Conservation (phyloP, 208 protist species). For the Wallacemonas sp. region DNA sequence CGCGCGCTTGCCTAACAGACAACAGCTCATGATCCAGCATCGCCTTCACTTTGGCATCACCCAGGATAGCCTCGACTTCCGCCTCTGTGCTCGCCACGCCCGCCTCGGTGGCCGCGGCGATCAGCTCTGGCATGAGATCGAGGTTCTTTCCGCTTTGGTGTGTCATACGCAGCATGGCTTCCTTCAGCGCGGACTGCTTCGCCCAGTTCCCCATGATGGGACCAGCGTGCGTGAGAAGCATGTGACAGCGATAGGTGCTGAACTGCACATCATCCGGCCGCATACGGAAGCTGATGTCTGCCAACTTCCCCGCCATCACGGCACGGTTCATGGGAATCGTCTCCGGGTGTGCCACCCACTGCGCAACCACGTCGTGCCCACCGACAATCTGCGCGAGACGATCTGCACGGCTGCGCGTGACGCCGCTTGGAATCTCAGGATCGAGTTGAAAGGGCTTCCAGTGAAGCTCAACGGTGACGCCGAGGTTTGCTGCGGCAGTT, state of each 20-base stretch:
- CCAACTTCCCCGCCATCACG: slow-evolving; percentile 24
- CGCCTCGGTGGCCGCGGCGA: slow-evolving; percentile 25
- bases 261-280: slow-evolving; percentile 12
- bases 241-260: slow-evolving; percentile 41
- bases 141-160: slow-evolving; percentile 40
- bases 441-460: slow-evolving; percentile 42
- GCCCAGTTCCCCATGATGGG: slow-evolving; percentile 19
- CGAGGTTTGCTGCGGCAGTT: slow-evolving; percentile 26
- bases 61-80: slow-evolving; percentile 24
- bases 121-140: slow-evolving; percentile 17
- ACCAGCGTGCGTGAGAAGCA: slow-evolving; percentile 34
- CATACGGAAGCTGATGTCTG: slow-evolving; percentile 27
- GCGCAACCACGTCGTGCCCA: slow-evolving; percentile 11
- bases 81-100: slow-evolving; percentile 18
- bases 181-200: slow-evolving; percentile 36
- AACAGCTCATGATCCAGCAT: slow-evolving; percentile 27
- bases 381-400: slow-evolving; percentile 22
- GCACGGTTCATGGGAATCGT: slow-evolving; percentile 45
- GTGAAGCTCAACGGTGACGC: slow-evolving; percentile 36
- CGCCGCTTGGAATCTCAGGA: slow-evolving; percentile 17
- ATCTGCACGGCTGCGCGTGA: slow-evolving; percentile 12
- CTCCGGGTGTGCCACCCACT: slow-evolving; percentile 30
- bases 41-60: slow-evolving; percentile 11
- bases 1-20: background rate
- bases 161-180: slow-evolving; percentile 42